Percentiles rank a stretch among this genome's conserved stretches.
Evolutionary conservation across 768 basidiomycete genomes (phyloP).

Genomic region (Amanita exitialis): DNA sequence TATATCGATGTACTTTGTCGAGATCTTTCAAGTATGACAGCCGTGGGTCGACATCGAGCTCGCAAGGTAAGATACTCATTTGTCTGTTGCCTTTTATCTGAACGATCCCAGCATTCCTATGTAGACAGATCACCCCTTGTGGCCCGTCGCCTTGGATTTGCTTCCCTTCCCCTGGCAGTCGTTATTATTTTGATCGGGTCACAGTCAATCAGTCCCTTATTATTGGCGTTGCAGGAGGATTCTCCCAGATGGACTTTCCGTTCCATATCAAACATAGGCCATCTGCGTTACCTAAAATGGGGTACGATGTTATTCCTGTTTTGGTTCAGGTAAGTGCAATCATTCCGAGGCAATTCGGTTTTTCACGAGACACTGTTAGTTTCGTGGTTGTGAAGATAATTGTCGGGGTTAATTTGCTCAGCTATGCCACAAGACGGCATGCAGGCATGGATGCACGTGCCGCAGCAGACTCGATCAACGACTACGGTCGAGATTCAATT

Average conservation of each 20-base stretch:
- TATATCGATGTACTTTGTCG: conserved; percentile 94
- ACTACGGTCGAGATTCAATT: conserved; percentile 85
- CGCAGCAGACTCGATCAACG: conserved; percentile 68
- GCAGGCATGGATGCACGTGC: conserved; percentile 72
- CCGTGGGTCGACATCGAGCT: conserved; percentile 53
- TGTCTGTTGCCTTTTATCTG: background rate
- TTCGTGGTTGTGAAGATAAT: conserved; percentile 85
- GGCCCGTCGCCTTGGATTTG: conserved; percentile 88
- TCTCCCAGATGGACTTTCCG: conserved; percentile 27
- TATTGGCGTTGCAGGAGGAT: conserved; percentile 26
- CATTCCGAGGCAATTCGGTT: conserved; percentile 4
- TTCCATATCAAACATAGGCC: conserved; percentile 35
- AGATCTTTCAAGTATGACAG: conserved; percentile 77
- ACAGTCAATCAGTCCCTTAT: conserved; percentile 56
- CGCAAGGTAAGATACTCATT: conserved; percentile 44
- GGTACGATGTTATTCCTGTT: conserved; percentile 50
- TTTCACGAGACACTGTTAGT: conserved; percentile 24
- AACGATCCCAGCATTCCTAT: conserved; percentile 58
- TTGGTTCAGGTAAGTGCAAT: conserved; percentile 74
- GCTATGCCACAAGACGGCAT: conserved; percentile 68
- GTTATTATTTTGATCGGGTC: conserved; percentile 68
- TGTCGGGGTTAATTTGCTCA: conserved; percentile 81
- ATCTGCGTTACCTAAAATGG: conserved; percentile 54
- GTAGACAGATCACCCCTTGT: conserved; percentile 95
- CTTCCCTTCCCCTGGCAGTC: conserved; percentile 84